phyloP scores from a whole-genome alignment of 768 basidiomycete genomes.

The Clathrus columnatus region DNA sequence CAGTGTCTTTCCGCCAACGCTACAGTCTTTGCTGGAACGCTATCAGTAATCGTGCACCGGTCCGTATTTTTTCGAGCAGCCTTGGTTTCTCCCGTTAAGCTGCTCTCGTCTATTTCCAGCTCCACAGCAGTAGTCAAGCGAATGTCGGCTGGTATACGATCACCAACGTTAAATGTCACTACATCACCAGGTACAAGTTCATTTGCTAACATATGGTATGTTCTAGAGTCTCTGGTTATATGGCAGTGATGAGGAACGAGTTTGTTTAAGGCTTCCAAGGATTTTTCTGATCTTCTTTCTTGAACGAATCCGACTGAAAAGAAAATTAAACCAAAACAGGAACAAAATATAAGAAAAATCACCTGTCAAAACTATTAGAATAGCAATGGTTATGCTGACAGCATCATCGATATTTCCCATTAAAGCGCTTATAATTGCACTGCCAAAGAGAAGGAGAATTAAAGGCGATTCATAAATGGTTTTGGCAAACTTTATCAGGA shows the following conservation, averaged over 20 bases:
- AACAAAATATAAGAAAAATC: constrained; percentile 16
- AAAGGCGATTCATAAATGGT: constrained; percentile 94
- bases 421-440: constrained; percentile 78
- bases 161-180: constrained; percentile 81
- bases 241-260: constrained; percentile 96
- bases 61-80: constrained; percentile 61
- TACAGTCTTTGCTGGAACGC: constrained; percentile 32
- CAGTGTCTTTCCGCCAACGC: constrained; percentile 79
- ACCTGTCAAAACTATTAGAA: constrained; percentile 92
- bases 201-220: constrained; percentile 81
- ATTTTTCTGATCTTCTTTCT: constrained; percentile 90
- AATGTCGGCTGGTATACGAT: constrained; percentile 90
- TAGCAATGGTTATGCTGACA: constrained; percentile 84
- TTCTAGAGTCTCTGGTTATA: constrained; percentile 69
- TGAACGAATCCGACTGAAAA: constrained; percentile 83
- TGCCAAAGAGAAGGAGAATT: constrained; percentile 83
- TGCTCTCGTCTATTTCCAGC: constrained; percentile 92
- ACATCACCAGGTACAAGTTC: constrained; percentile 95
- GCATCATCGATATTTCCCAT: constrained; percentile 98
- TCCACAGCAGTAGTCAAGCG: constrained; percentile 75
- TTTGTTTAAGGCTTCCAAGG: constrained; percentile 90
- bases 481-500: constrained; percentile 82
- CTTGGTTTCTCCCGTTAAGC: constrained; percentile 87
- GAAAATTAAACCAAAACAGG: not conserved
- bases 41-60: constrained; percentile 40